Conservation (phyloP, 805 yeast genomes). For the Komagataella phaffii region DNA sequence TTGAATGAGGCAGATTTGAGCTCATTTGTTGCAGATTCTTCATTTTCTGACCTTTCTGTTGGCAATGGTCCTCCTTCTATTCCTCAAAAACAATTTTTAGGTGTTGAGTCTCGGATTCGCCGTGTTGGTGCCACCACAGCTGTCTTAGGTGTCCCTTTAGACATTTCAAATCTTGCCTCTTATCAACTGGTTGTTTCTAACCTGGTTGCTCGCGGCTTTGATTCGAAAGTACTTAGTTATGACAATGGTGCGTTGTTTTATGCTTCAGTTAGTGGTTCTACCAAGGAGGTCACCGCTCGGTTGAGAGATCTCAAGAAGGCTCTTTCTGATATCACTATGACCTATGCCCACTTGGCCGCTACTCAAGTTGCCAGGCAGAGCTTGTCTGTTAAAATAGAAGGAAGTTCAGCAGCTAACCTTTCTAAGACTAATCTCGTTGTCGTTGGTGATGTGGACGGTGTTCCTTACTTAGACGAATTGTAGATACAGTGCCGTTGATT, state of each 20-base stretch:
- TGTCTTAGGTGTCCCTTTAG: constrained; percentile 70
- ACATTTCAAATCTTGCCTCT: constrained; percentile 46
- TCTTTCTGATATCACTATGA: constrained; percentile 36
- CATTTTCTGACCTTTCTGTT: constrained; percentile 46
- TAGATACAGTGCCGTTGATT: constrained; percentile 25
- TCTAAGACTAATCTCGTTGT: constrained; percentile 74
- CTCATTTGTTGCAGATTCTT: constrained; percentile 52
- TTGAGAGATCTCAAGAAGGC: constrained; percentile 26
- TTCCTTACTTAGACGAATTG: constrained; percentile 87
- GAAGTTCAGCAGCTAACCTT: not conserved
- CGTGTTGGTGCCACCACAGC: constrained; percentile 55
- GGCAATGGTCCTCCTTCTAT: constrained; percentile 33
- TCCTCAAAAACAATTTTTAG: constrained; percentile 31
- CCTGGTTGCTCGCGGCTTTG: constrained; percentile 44
- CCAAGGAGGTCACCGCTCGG: constrained; percentile 26
- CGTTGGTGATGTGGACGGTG: constrained; percentile 73
- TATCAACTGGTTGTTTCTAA: constrained; percentile 62
- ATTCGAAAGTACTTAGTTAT: constrained; percentile 48
- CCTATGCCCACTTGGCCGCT: constrained; percentile 21
- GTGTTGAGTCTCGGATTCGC: constrained; percentile 60
- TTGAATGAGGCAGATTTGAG: constrained; percentile 59
- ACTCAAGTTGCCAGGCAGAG: constrained; percentile 19
- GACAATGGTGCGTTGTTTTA: constrained; percentile 74
- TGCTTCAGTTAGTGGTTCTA: constrained; percentile 45
- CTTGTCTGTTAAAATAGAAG: not conserved